Evolutionary conservation across 2,329 filamentous ascomycete species (phyloP).

Genomic region (Phaeosphaeriaceae sp.): DNA sequence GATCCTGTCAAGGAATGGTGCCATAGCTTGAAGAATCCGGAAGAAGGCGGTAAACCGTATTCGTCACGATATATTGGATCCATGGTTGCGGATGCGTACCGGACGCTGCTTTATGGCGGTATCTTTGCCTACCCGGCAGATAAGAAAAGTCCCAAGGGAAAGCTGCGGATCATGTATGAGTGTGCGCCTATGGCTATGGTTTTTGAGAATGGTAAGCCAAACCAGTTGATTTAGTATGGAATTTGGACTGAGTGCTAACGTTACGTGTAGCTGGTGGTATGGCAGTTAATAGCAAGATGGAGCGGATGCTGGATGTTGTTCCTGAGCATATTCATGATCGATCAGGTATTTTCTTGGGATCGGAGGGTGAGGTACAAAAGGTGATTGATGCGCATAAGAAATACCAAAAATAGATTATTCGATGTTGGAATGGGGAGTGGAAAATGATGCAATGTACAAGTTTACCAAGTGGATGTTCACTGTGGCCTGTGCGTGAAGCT

Average conservation of each 20-base stretch:
- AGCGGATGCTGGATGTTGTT: slow-evolving; percentile 84
- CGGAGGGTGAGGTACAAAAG: slow-evolving; percentile 93
- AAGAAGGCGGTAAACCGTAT: slow-evolving; percentile 82
- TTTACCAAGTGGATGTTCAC: no score
- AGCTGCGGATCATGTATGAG: slow-evolving; percentile 96
- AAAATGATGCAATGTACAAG: neutral
- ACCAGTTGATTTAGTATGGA: no score
- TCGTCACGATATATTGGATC: slow-evolving; percentile 93
- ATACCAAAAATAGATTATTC: slow-evolving; percentile 42
- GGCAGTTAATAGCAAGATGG: slow-evolving; percentile 89
- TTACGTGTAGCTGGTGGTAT: slow-evolving; percentile 76
- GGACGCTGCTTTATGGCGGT: slow-evolving; percentile 91
- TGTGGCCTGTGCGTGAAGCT: slow-evolving; percentile 10
- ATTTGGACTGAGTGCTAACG: slow-evolving; percentile 16
- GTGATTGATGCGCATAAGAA: slow-evolving; percentile 82
- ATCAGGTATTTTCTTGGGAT: slow-evolving; percentile 95
- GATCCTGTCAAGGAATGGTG: slow-evolving; percentile 87
- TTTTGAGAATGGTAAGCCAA: slow-evolving; percentile 89
- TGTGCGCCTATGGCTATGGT: slow-evolving; percentile 99
- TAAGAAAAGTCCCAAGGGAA: slow-evolving; percentile 98
- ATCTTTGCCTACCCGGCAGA: slow-evolving; percentile 98
- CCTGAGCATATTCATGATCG: slow-evolving; percentile 94
- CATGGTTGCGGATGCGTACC: slow-evolving; percentile 98
- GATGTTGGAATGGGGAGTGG: neutral
- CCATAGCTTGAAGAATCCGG: slow-evolving; percentile 82